These are phyloP conservation scores for Calonectria naviculata DNA, from an alignment of 2,329 filamentous ascomycete genomes.

Conservation along the genomic window DNA sequence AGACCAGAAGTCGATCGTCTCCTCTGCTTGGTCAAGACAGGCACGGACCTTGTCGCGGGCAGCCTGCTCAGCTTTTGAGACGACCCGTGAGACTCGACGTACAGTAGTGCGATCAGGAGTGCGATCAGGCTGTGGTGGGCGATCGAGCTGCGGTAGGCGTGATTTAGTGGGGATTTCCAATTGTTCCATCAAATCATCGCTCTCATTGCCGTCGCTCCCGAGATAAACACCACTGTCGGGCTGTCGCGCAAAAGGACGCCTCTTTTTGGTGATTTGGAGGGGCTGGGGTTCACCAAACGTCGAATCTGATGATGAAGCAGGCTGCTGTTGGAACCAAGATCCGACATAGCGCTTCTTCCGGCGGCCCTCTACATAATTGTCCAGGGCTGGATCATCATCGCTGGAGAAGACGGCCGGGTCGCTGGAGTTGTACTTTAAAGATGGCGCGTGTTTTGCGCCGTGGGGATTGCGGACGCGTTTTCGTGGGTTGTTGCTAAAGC, in stretches of 20 bases:
- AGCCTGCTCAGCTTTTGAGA: constrained; percentile 54
- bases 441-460: constrained; percentile 40
- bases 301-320: constrained; percentile 62
- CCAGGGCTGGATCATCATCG: constrained; percentile 75
- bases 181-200: constrained; percentile 50
- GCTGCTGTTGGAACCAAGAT: constrained; percentile 74
- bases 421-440: constrained; percentile 68
- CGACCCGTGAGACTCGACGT: constrained; percentile 46
- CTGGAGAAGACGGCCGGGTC: constrained; percentile 79
- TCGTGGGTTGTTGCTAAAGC: constrained; percentile 51
- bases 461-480: constrained; percentile 50
- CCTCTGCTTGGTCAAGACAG: constrained; percentile 68
- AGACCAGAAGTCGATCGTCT: constrained; percentile 71
- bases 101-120: constrained; percentile 44
- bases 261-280: constrained; percentile 50
- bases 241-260: constrained; percentile 67
- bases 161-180: constrained; percentile 46
- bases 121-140: constrained; percentile 47
- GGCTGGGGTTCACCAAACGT: constrained; percentile 55
- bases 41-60: constrained; percentile 59
- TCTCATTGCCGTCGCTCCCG: constrained; percentile 67
- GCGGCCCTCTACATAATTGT: constrained; percentile 69
- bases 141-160: constrained; percentile 52
- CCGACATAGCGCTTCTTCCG: constrained; percentile 74
- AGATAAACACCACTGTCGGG: constrained; percentile 78